Base-by-base conservation (phyloP, 2,329 filamentous ascomycete genomes). In the Blastomyces silverae region DNA sequence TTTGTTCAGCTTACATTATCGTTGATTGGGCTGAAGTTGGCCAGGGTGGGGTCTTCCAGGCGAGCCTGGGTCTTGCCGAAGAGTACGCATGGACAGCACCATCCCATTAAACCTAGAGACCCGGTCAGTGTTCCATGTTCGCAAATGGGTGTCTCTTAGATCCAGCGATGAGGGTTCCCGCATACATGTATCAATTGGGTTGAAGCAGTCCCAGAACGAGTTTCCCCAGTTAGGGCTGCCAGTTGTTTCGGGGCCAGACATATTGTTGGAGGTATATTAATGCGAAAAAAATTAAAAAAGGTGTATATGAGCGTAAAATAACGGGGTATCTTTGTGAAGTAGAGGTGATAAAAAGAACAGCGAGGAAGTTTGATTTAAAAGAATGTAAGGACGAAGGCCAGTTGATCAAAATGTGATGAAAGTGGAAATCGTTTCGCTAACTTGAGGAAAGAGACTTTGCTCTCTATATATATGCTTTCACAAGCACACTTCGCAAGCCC, bases 11-110 rank as follows among this genome's bases (percentile, higher is more conserved):
- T 56, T 55, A 64, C 63, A 58, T 64, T 64, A 17, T 64, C 63
- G 28, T 64, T 64, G 58, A 64, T 37, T 28, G 63, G 63, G 31
- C 63, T 64, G 48, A 56, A 64, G 48, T 64, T 58, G 17, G 50
- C 20, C 15, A 64, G 58, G 20, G 8, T 61, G 17, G 63, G 57
- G 48, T 64, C 63, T 0, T 61, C 37, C 15, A 60, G 25, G 44
- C 63, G 63, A 48, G 63, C 57, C 37, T 64, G 63, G 17, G 63
- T 64, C 48, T 64, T 64, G 8, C 63, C 63, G 48, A 61, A 64
- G 11, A 61, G 63, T 28, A 64, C 37, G 48, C 63, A 64, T 31
- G 63, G 63, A 28, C 63, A 64, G 57, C 31, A 61, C 63, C 63
- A 64, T 52, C 57, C 57, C 42, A 64, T 53, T n/a, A 64, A 48